A percentile compares a stretch with the other conserved stretches of the same genome.
Conservation (phyloP, 305 asterid species). For the Fraxinus albicans region DNA sequence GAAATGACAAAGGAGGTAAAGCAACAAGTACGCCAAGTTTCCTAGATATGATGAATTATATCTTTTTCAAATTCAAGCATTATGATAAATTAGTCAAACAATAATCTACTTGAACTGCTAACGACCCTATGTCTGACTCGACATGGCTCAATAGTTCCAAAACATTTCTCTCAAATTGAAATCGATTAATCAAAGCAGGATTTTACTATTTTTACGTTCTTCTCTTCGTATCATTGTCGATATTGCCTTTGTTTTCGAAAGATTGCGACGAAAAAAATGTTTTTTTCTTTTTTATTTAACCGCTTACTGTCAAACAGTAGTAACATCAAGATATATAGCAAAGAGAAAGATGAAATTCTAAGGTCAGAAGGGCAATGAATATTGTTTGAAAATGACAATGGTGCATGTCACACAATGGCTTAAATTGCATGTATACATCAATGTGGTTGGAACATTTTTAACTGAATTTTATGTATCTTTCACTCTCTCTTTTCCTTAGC, state of each 20-base stretch:
- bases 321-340: neutral
- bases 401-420: neutral
- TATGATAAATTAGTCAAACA: neutral
- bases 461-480: neutral
- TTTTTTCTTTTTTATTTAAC: too few species aligned
- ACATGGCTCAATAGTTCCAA: neutral
- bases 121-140: neutral
- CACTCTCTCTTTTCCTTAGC: neutral
- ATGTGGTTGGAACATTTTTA: neutral
- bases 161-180: neutral
- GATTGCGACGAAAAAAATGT: too few species aligned
- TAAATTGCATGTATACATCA: neutral
- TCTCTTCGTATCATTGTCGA: too few species aligned
- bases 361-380: neutral
- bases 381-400: neutral
- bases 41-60: neutral
- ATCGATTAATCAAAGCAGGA: too few species aligned
- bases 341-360: neutral
- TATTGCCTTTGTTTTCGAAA: too few species aligned
- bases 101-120: neutral
- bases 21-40: neutral
- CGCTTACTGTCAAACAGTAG: too few species aligned
- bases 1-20: neutral
- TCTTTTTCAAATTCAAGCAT: neutral
- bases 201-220: too few species aligned